phyloP scores from a whole-genome alignment of 2,329 filamentous ascomycete species.

The Pseudogymnoascus sp. region DNA sequence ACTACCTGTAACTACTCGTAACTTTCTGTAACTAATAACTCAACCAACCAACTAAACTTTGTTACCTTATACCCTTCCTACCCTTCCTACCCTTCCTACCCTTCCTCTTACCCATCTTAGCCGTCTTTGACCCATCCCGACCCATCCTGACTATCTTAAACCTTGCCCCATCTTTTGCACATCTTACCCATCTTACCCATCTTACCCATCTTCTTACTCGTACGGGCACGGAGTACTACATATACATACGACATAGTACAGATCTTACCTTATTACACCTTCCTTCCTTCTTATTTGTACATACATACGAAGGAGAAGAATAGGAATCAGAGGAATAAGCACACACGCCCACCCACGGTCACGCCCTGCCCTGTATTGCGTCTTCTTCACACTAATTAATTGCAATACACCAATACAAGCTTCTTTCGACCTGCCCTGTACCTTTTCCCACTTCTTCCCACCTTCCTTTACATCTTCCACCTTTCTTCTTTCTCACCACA shows the following conservation, averaged over 20 bases:
- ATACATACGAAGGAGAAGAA: neutral
- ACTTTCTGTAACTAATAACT: too few relatives aligned
- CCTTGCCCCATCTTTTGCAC: neutral
- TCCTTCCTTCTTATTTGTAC: neutral
- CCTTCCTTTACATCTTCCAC: neutral
- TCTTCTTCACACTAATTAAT: neutral
- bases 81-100: conserved; percentile 56
- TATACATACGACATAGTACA: neutral
- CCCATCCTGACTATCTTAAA: neutral
- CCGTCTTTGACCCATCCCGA: conserved; percentile 36
- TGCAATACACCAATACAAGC: neutral
- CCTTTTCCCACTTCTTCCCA: neutral
- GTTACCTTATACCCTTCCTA: conserved; percentile 39
- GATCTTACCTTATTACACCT: neutral
- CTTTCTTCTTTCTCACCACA: neutral
- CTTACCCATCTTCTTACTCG: neutral
- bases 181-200: neutral
- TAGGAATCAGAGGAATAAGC: neutral
- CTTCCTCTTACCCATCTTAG: conserved; percentile 53
- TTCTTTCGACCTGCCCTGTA: neutral
- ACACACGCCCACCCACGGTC: neutral
- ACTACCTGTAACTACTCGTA: neutral
- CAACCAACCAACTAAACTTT: neutral
- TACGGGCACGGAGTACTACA: neutral
- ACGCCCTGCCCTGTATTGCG: neutral